A percentile compares a stretch with the other conserved stretches of the same genome.
phyloP scores from a whole-genome alignment of 2,329 filamentous ascomycete genomes.

The Colletotrichum tabaci region DNA sequence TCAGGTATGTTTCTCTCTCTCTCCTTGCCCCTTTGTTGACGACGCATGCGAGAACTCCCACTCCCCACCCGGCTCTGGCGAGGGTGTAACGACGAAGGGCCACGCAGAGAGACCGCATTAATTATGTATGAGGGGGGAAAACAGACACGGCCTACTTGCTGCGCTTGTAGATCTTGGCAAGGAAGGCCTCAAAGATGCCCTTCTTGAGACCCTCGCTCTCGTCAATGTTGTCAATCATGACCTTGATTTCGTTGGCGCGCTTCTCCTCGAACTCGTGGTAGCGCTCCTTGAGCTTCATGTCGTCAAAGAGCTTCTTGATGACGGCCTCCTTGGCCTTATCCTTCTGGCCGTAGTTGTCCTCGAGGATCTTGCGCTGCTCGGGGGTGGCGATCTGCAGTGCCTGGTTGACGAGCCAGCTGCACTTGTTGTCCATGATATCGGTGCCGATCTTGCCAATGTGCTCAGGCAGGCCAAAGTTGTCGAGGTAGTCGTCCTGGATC shows the following conservation, averaged over 20 bases:
- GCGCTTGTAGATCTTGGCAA: slow-evolving; percentile 98
- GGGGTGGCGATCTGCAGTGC: slow-evolving; percentile 84
- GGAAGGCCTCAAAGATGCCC: slow-evolving; percentile 88
- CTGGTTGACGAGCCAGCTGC: slow-evolving; percentile 98
- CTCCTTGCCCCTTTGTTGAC: background rate
- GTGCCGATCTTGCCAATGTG: slow-evolving; percentile 99
- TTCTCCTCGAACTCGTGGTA: slow-evolving; percentile 94
- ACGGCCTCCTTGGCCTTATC: slow-evolving; percentile 85
- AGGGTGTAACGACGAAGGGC: background rate
- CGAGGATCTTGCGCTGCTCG: slow-evolving; percentile 89
- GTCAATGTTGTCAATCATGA: slow-evolving; percentile 84
- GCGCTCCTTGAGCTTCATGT: slow-evolving; percentile 85
- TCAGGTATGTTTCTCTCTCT: slow-evolving; percentile 36
- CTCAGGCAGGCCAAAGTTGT: slow-evolving; percentile 94
- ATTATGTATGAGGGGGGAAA: too few species aligned
- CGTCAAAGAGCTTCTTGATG: slow-evolving; percentile 91
- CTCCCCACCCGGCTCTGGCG: background rate
- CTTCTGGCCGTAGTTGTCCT: slow-evolving; percentile 95
- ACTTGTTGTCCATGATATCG: slow-evolving; percentile 99
- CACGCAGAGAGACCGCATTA: slow-evolving; percentile 15
- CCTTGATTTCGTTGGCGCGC: slow-evolving; percentile 81
- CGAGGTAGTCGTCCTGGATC: slow-evolving; percentile 98
- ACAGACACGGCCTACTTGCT: slow-evolving; percentile 77
- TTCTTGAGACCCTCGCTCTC: slow-evolving; percentile 92
- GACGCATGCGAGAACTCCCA: background rate